Percentiles rank a stretch among this genome's conserved stretches.
Conservation (phyloP, 768 basidiomycete genomes). For the Kwoniella pini region DNA sequence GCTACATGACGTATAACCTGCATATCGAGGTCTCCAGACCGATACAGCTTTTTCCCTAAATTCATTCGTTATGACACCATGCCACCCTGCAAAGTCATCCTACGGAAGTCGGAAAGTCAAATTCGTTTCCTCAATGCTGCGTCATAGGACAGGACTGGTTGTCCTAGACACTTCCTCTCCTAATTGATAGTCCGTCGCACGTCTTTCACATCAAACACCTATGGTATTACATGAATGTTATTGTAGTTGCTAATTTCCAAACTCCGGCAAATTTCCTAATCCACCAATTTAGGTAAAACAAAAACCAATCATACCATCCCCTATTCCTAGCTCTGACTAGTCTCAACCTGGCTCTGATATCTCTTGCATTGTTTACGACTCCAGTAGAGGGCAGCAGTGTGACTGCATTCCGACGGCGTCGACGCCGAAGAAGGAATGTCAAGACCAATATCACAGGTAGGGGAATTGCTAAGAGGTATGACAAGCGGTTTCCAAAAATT, state of each 20-base stretch:
- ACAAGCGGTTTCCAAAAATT: background rate
- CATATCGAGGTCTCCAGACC: too few relatives aligned
- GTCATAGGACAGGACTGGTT: too few relatives aligned
- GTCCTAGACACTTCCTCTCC: too few relatives aligned
- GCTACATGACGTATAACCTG: too few relatives aligned
- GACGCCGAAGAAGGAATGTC: background rate
- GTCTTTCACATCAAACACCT: background rate
- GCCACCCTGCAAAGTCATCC: too few relatives aligned
- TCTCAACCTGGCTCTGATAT: conserved; percentile 26
- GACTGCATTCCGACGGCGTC: background rate
- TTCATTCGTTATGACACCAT: too few relatives aligned
- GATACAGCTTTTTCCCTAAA: too few relatives aligned
- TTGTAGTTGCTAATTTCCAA: conserved; percentile 46
- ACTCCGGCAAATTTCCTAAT: conserved; percentile 36
- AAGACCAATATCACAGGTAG: conserved; percentile 16
- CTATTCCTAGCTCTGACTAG: conserved; percentile 13
- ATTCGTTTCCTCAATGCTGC: too few relatives aligned
- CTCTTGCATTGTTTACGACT: conserved; percentile 3
- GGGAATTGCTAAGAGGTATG: conserved; percentile 12
- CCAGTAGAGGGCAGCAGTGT: background rate
- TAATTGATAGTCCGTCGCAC: too few relatives aligned
- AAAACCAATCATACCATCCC: conserved; percentile 30
- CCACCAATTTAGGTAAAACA: conserved; percentile 39
- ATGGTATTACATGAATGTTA: conserved; percentile 29
- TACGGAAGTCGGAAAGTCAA: too few relatives aligned